Evolutionary conservation across 768 basidiomycete species (phyloP), one percentile per base, ranked within the genome.

Genomic region (Solioccasus polychromus): DNA sequence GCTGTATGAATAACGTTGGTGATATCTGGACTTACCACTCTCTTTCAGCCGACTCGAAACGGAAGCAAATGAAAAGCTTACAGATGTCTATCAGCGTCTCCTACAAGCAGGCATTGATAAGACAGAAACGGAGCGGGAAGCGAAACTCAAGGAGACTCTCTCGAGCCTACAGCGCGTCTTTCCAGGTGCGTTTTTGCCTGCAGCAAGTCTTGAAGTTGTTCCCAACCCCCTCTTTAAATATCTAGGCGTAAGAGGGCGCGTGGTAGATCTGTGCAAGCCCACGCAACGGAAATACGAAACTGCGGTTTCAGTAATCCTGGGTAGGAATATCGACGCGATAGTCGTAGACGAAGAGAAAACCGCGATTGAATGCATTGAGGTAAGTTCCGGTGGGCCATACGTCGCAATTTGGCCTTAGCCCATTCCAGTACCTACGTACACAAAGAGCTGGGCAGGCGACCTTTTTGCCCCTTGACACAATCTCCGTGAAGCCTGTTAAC

Each of bases 331-430:
- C 45, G 96, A 98, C 58, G 89, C 93, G 1, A 80, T 99, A 44
- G 91, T 99, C 8, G 94, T 98, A 1, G 95, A 99, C 58, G 87
- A 92, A 59, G 94, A 98, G 71, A 92, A 90, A 68, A 94, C 90
- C 2, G 96, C 92, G 2, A 96, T 98, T 45, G 92, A 94, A 55
- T 98, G 95, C 63, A 97, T 98, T 57, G 92, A 97, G 75, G 92
- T 89, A 50, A 36, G 71, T 56, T n/a, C 23, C 17, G 20, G 35
- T 24, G 24, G 18, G 10, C 22, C 31, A 29, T 36, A 29, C 4
- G 17, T 32, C n/a, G 18, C 18, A 25, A 32, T 38, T n/a, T 24
- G 8, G 35, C 4, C 53, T 32, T 39, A 50, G 24, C 9, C 28
- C 12, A 42, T 37, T 42, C 2, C 55, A 93, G 87, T 97, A 96